Conservation (phyloP, 257 asterid genomes). For the Avicennia marina region DNA sequence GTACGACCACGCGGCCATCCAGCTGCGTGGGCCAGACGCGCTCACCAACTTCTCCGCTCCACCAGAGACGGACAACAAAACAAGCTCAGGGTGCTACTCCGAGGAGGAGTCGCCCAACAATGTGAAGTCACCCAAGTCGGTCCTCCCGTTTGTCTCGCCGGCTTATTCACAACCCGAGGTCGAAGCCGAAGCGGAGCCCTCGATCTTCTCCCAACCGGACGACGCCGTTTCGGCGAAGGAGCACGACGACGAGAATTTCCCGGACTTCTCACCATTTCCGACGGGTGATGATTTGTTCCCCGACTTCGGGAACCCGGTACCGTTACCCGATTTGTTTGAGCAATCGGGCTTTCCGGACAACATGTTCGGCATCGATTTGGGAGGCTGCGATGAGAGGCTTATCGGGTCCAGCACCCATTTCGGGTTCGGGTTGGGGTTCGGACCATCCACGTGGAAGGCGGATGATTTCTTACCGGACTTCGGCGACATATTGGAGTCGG, state of each 20-base stretch:
- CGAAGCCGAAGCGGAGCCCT: slow-evolving; percentile 34
- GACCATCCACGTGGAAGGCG: slow-evolving; percentile 20
- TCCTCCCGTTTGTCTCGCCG: slow-evolving; percentile 44
- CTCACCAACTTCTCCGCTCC: slow-evolving; percentile 56
- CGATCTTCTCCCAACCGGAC: slow-evolving; percentile 9
- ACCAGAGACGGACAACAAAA: slow-evolving; percentile 8
- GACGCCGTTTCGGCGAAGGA: slow-evolving; percentile 18
- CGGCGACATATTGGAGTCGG: slow-evolving; percentile 81
- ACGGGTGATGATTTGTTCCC: slow-evolving; percentile 28
- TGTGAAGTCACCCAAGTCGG: slow-evolving; percentile 60
- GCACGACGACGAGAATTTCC: slow-evolving; percentile 19
- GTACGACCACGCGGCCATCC: slow-evolving; percentile 87
- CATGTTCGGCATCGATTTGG: slow-evolving; percentile 27
- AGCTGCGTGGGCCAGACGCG: slow-evolving; percentile 79
- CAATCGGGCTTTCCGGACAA: slow-evolving; percentile 22
- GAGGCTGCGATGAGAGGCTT: slow-evolving; percentile 16
- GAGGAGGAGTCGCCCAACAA: slow-evolving; percentile 41
- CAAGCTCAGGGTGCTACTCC: slow-evolving; percentile 38
- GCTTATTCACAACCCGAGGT: slow-evolving; percentile 30
- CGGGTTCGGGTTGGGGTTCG: slow-evolving; percentile 29
- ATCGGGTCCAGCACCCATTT: slow-evolving; percentile 34
- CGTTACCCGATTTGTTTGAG: slow-evolving; percentile 50
- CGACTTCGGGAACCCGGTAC: slow-evolving; percentile 31
- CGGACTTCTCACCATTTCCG: slow-evolving; percentile 41
- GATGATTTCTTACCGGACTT: slow-evolving; percentile 54